phyloP scores from a whole-genome alignment of 1,139 yeast genomes.

The Lodderomyces jiufengensis region DNA sequence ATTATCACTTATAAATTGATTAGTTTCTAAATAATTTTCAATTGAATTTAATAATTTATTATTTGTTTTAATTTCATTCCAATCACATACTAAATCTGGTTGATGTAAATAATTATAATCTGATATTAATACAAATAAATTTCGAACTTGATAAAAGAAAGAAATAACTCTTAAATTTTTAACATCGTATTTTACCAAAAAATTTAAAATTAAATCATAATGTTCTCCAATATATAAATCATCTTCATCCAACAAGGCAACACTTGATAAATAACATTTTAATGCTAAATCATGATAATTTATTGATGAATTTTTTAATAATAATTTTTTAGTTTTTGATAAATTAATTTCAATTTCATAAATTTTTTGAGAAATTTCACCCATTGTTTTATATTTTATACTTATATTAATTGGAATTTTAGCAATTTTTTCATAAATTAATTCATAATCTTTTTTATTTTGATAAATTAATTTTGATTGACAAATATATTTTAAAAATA shows the following conservation, averaged over 20 bases:
- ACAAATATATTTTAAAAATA: constrained; percentile 5
- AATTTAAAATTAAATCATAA: constrained; percentile 11
- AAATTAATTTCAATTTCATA: constrained; percentile 3
- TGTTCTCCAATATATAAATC: constrained; percentile 9
- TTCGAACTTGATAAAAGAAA: constrained; percentile 10
- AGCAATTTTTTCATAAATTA: constrained; percentile 3
- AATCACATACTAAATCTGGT: constrained; percentile 8
- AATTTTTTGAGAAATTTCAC: constrained; percentile 7
- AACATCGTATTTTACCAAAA: constrained; percentile 1
- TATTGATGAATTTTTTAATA: not conserved
- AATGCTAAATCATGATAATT: constrained; percentile 6
- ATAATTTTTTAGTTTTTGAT: constrained; percentile 2
- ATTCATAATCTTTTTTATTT: constrained; percentile 3
- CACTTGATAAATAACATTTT: constrained; percentile 6
- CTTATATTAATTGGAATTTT: constrained; percentile 4
- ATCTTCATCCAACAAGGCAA: constrained; percentile 8
- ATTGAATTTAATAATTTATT: constrained; percentile 1
- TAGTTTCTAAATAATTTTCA: constrained; percentile 1
- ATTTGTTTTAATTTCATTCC: constrained; percentile 1
- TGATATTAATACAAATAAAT: constrained; percentile 8
- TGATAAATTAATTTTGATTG: constrained; percentile 7
- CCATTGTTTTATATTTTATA: constrained; percentile 7
- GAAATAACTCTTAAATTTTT: constrained; percentile 4
- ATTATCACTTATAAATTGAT: not conserved
- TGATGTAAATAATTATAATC: constrained; percentile 11